These are phyloP conservation scores for Vachellia collinsii DNA, from an alignment of 306 rosid species.

Conservation along the genomic window DNA sequence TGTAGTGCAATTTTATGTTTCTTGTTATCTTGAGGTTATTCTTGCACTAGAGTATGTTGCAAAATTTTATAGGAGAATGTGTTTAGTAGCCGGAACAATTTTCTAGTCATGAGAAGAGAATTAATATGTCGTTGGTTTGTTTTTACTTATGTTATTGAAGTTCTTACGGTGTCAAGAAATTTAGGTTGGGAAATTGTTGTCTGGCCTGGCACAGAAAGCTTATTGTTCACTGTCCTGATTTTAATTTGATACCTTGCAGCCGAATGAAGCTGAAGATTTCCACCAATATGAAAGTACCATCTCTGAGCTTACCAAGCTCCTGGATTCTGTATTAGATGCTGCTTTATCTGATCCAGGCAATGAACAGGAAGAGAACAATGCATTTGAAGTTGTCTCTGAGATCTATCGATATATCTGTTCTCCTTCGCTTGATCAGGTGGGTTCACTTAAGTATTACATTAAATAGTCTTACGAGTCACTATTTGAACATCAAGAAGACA, in stretches of 20 bases:
- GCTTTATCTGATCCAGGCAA: conserved; percentile 53
- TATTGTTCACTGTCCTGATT: conserved; percentile 14
- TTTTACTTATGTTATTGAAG: background rate
- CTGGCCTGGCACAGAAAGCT: background rate
- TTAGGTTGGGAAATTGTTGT: background rate
- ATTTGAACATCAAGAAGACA: background rate
- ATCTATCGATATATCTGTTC: conserved; percentile 56
- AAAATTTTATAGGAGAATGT: too few species aligned
- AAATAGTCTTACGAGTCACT: conserved; percentile 1
- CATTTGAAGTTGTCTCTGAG: conserved; percentile 56
- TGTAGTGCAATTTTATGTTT: background rate
- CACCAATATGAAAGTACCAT: conserved; percentile 45
- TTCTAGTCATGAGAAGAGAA: background rate
- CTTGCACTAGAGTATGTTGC: background rate
- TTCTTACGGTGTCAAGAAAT: background rate
- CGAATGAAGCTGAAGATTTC: conserved; percentile 50
- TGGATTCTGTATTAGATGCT: conserved; percentile 58
- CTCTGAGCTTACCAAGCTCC: conserved; percentile 57
- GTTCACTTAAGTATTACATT: conserved; percentile 7
- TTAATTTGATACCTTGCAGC: conserved; percentile 42
- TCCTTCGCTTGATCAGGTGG: conserved; percentile 67
- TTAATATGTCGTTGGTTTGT: background rate
- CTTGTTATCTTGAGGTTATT: background rate
- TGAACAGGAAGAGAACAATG: conserved; percentile 46
- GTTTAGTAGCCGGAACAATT: background rate